Conservation (phyloP, 2,329 filamentous ascomycete genomes). For the Rutstroemia sp. region DNA sequence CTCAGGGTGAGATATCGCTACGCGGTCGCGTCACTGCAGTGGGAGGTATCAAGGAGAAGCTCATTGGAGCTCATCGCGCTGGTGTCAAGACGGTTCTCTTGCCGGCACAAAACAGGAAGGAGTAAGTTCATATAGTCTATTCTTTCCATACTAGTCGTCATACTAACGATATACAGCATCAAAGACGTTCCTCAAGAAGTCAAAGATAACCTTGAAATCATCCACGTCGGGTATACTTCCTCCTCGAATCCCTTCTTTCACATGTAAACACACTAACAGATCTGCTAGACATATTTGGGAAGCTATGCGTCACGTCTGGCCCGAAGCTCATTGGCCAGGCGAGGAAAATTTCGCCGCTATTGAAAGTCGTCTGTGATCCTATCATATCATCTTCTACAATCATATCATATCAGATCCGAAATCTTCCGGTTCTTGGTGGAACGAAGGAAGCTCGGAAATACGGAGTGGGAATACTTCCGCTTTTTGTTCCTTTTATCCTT, state of each 20-base stretch:
- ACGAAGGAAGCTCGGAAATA: background rate
- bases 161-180: conserved; percentile 35
- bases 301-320: conserved; percentile 85
- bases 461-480: background rate
- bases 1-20: conserved; percentile 59
- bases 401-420: conserved; percentile 11
- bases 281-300: conserved; percentile 78
- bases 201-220: conserved; percentile 75
- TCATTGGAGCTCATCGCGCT: conserved; percentile 87
- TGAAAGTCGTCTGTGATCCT: conserved; percentile 67
- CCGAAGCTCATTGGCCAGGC: conserved; percentile 76
- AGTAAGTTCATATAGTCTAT: conserved; percentile 33
- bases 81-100: conserved; percentile 92
- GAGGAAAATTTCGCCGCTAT: conserved; percentile 61
- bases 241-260: conserved; percentile 4
- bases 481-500: background rate
- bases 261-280: background rate
- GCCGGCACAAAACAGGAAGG: conserved; percentile 83
- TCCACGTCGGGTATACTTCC: conserved; percentile 71
- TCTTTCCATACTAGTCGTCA: background rate
- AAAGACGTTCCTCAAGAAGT: conserved; percentile 89
- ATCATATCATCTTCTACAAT: background rate
- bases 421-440: background rate
- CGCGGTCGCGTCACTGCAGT: conserved; percentile 88
- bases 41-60: conserved; percentile 96